Evolutionary conservation across 2,329 filamentous ascomycete genomes (phyloP), one percentile per base, ranked within the genome.

Genomic region (Pestalotiopsis sp.): DNA sequence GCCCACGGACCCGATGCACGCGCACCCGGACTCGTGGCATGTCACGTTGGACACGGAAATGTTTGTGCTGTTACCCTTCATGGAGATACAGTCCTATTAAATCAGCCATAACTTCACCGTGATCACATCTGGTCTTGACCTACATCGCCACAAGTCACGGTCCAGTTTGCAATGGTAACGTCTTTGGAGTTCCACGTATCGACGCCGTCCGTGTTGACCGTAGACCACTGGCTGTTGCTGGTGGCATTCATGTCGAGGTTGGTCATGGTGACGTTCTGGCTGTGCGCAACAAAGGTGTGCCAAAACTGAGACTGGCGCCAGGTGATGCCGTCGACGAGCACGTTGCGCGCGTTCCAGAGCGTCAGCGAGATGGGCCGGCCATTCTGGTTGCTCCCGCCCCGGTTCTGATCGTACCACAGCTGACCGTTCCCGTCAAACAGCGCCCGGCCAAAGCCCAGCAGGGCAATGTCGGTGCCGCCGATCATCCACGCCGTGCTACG

Each of bases 191-290:
- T 85, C 83, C 84, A 87, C 31, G 83, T 84, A 69, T 86, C 83
- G 63, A 81, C 80, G 4, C 84, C 84, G 71, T 87, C 85, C 1
- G 84, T 86, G 69, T 86, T 86, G 14, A 84, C 80, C 1, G 83
- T 83, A 49, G 73, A 79, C 80, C 81, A 84, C 67, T 81, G 78
- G 36, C 80, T 82, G 66, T 79, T 79, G 41, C 81, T 84, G 2
- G 80, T 83, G 1, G 84, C 80, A 70, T 84, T 84, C 80, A 86
- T 85, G 66, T 84, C 83, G n/a, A 86, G 76, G 69, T 86, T 86
- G 11, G 83, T 85, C 79, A 87, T 83, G 12, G 83, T 85, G 66
- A 86, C 79, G 68, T 86, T 86, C 70, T 83, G 78, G 57, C 81
- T 83, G 68, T 85, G 77, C 20, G 83, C 83, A n/a, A 77, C 70